phyloP scores from a whole-genome alignment of 257 asterid species.

The Schizonepeta tenuifolia region DNA sequence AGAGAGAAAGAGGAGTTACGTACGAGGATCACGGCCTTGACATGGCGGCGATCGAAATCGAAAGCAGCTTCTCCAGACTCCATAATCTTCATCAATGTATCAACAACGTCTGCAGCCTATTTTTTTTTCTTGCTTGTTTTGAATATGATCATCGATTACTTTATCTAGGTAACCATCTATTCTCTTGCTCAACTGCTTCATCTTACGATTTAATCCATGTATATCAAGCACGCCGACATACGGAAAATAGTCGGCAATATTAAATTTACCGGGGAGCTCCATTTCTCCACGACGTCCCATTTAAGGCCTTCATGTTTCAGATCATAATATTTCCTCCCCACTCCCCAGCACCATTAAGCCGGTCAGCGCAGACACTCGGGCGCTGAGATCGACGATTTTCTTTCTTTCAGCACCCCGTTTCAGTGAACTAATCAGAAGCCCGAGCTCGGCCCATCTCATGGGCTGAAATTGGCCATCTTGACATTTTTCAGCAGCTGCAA shows the following conservation, averaged over 20 bases:
- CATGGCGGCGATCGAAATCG: constrained; percentile 46
- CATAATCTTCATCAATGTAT: constrained; percentile 41
- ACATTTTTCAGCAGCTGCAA: constrained; percentile 31
- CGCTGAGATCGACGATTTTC: constrained; percentile 33
- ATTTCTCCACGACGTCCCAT: constrained; percentile 3
- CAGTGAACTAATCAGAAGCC: constrained; percentile 17
- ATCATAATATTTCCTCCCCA: constrained; percentile 40
- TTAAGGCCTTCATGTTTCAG: constrained; percentile 35
- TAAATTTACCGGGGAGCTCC: constrained; percentile 26
- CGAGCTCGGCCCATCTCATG: constrained; percentile 41
- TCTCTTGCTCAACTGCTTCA: constrained; percentile 30
- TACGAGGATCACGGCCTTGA: constrained; percentile 45
- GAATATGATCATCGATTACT: constrained; percentile 43
- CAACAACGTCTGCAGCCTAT: constrained; percentile 31
- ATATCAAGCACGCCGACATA: constrained; percentile 43
- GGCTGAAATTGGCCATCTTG: constrained; percentile 34
- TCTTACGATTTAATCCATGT: constrained; percentile 34
- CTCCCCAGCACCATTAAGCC: constrained; percentile 42
- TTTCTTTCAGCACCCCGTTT: neutral
- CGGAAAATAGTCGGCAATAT: constrained; percentile 45
- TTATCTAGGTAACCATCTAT: constrained; percentile 38
- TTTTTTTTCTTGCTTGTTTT: constrained; percentile 12
- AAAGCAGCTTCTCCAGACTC: constrained; percentile 44
- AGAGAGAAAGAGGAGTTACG: neutral
- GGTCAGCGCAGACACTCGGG: neutral